Percentiles rank a stretch among this genome's conserved stretches.
phyloP scores from a whole-genome alignment of 257 asterid genomes.

The Gentiana macrophylla region DNA sequence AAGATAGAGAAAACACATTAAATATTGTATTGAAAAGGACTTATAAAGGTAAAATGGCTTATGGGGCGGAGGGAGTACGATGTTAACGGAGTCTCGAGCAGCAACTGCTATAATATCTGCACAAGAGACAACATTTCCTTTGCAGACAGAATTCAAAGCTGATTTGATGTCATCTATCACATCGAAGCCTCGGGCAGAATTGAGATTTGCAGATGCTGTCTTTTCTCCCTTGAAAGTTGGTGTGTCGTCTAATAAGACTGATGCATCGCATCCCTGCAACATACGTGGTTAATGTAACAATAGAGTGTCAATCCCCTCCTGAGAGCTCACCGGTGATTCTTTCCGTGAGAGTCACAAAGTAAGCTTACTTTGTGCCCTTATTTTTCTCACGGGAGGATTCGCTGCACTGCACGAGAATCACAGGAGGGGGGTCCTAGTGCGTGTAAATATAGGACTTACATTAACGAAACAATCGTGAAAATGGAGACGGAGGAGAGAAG shows the following conservation, averaged over 20 bases:
- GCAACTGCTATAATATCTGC: constrained; percentile 48
- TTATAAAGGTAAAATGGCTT: background rate
- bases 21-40: no score
- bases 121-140: constrained; percentile 34
- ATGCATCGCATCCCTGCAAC: constrained; percentile 28
- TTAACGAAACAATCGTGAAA: constrained; percentile 67
- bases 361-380: no score
- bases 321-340: no score
- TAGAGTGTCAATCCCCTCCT: no score
- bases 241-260: constrained; percentile 19
- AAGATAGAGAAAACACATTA: no score
- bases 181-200: constrained; percentile 41
- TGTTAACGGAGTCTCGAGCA: constrained; percentile 48
- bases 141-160: constrained; percentile 29
- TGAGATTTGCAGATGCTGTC: constrained; percentile 30
- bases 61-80: constrained; percentile 1
- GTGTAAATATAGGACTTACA: constrained; percentile 17
- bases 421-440: no score
- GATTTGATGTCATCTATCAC: constrained; percentile 43
- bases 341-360: no score
- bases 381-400: no score
- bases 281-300: no score
- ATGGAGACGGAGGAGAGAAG: constrained; percentile 62
- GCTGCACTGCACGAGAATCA: no score
- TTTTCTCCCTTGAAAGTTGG: constrained; percentile 28